A percentile compares a stretch with the other conserved stretches of the same genome.
These are phyloP conservation scores for Omphalotus guepiniiformis DNA, from an alignment of 768 basidiomycete genomes.

Conservation along the genomic window DNA sequence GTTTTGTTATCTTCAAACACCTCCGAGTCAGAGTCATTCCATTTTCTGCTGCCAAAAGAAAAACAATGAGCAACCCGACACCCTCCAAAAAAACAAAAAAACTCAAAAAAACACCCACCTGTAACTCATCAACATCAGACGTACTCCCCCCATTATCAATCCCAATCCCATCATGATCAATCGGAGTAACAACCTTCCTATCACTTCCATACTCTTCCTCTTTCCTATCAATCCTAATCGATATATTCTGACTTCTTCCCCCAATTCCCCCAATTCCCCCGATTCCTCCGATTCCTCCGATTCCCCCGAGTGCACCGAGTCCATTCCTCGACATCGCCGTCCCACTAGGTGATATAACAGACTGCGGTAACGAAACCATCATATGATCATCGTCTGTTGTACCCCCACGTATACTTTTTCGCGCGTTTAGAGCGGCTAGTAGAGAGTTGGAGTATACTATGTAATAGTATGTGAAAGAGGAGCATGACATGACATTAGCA, in stretches of 20 bases:
- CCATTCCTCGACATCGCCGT: neutral
- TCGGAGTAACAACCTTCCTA: neutral
- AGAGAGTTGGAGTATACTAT: constrained; percentile 28
- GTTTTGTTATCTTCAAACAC: no score
- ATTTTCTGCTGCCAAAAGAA: no score
- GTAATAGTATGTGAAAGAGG: neutral
- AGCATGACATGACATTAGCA: neutral
- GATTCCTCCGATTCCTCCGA: neutral
- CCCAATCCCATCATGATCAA: no score
- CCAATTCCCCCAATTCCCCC: neutral
- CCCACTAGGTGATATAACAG: neutral
- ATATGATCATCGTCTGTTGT: constrained; percentile 1
- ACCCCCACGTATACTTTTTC: neutral
- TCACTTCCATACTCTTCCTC: neutral
- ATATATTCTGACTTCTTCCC: constrained; percentile 1
- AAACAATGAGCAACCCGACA: no score
- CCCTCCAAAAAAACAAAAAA: no score
- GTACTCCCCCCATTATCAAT: no score
- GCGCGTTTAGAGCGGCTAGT: constrained; percentile 13
- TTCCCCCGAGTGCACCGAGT: neutral
- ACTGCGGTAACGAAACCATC: constrained; percentile 8
- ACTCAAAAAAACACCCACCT: no score
- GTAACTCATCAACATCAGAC: no score
- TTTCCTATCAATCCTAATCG: constrained; percentile 7
- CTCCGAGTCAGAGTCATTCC: no score